Conservation (phyloP, 805 yeast species). For the Hanseniaspora guilliermondii region DNA sequence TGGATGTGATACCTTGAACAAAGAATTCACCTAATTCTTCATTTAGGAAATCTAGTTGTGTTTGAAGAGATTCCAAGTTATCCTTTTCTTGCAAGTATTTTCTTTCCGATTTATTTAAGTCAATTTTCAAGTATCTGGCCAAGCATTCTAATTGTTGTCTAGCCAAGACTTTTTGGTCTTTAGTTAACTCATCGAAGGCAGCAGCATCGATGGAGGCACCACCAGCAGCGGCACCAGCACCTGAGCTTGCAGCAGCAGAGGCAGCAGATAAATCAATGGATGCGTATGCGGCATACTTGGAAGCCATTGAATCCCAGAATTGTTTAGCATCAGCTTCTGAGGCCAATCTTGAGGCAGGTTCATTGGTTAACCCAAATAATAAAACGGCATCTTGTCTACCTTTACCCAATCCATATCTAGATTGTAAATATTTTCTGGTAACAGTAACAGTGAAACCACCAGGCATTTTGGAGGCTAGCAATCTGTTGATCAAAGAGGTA, state of each 20-base stretch:
- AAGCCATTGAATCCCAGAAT: conserved; percentile 69
- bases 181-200: conserved; percentile 62
- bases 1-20: conserved; percentile 81
- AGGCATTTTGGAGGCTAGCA: conserved; percentile 96
- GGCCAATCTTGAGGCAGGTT: conserved; percentile 81
- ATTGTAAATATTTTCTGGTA: conserved; percentile 83
- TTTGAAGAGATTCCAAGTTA: conserved; percentile 70
- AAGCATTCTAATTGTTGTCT: conserved; percentile 65
- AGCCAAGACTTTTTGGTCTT: conserved; percentile 38
- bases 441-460: conserved; percentile 93
- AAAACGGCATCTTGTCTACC: conserved; percentile 92
- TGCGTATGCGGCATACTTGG: conserved; percentile 70
- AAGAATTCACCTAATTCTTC: conserved; percentile 82
- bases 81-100: conserved; percentile 64
- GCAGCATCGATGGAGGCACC: conserved; percentile 90
- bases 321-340: conserved; percentile 82
- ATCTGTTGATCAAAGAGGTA: conserved; percentile 72
- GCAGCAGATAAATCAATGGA: conserved; percentile 69
- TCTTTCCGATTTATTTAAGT: conserved; percentile 82
- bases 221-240: conserved; percentile 50
- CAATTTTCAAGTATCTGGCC: conserved; percentile 89
- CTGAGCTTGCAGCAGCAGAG: conserved; percentile 40
- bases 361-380: conserved; percentile 70
- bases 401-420: conserved; percentile 82
- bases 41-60: conserved; percentile 69